Conservation (phyloP, 2,329 filamentous ascomycete species). For the Neonectria hederae region DNA sequence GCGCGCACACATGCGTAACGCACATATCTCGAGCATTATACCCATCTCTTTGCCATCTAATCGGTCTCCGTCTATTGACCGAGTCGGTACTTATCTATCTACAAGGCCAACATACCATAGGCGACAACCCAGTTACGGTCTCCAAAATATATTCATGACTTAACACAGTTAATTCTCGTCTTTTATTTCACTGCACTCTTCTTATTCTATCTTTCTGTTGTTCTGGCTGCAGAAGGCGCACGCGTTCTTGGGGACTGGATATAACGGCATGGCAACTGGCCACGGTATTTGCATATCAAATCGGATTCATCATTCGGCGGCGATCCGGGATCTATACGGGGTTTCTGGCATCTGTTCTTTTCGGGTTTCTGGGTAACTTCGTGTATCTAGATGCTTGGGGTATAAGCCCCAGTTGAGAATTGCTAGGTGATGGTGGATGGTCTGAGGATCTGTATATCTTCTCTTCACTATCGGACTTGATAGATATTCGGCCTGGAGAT, state of each 20-base stretch:
- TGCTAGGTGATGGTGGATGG: neutral
- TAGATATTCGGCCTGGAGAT: neutral
- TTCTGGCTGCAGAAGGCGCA: neutral
- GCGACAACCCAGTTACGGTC: neutral
- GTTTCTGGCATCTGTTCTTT: neutral
- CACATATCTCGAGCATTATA: constrained; percentile 12
- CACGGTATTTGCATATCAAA: constrained; percentile 19
- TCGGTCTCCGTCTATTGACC: constrained; percentile 1
- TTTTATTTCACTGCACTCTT: neutral
- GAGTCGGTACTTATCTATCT: neutral
- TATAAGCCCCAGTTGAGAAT: neutral
- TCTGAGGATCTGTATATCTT: neutral
- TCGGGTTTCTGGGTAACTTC: neutral
- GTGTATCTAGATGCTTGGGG: neutral
- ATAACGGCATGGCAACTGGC: constrained; percentile 8
- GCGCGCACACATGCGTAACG: constrained; percentile 2
- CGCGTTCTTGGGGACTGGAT: constrained; percentile 11
- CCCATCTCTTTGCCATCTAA: constrained; percentile 5
- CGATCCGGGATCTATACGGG: constrained; percentile 1
- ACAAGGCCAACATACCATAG: neutral
- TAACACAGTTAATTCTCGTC: neutral
- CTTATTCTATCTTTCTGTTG: neutral
- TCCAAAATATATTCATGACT: neutral
- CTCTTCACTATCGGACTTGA: neutral
- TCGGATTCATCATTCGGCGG: constrained; percentile 2